Conservation (phyloP, 805 yeast genomes). For the Komagataella ulmi region DNA sequence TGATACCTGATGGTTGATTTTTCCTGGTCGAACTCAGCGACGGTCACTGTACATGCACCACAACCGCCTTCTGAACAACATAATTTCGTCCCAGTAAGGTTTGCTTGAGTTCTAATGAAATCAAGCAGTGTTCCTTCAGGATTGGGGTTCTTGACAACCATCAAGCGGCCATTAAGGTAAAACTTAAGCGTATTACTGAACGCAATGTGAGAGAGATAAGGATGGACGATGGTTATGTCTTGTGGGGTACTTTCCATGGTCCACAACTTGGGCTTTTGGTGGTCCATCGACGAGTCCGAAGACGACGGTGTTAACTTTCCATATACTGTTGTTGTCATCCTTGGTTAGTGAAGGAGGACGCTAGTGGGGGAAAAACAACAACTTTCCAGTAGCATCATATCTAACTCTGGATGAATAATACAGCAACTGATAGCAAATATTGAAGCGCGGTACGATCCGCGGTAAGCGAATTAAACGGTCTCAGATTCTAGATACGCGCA, state of each 20-base stretch:
- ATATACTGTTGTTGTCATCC: not conserved
- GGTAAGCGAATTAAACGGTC: not conserved
- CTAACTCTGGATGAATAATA: too few relatives aligned
- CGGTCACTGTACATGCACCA: slow-evolving; percentile 34
- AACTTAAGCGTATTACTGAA: slow-evolving; percentile 16
- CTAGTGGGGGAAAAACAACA: not conserved
- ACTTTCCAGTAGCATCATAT: not conserved
- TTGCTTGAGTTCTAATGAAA: slow-evolving; percentile 22
- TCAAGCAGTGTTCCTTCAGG: slow-evolving; percentile 30
- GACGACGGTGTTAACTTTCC: not conserved
- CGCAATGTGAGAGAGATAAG: slow-evolving; percentile 12
- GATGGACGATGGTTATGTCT: slow-evolving; percentile 10
- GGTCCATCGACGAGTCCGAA: not conserved
- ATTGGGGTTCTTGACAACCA: slow-evolving; percentile 21
- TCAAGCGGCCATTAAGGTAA: slow-evolving; percentile 25
- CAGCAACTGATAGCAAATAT: not conserved
- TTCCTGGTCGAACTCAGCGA: slow-evolving; percentile 19
- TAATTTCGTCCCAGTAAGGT: slow-evolving; percentile 29
- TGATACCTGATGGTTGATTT: slow-evolving; percentile 16
- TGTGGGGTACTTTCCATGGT: not conserved
- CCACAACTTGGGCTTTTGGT: not conserved
- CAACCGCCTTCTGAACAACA: slow-evolving; percentile 40
- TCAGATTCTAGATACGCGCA: too few relatives aligned
- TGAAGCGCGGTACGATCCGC: not conserved
- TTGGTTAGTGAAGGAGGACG: not conserved